Evolutionary conservation across 768 basidiomycete genomes (phyloP).

Genomic region (Boletellus ananiceps): DNA sequence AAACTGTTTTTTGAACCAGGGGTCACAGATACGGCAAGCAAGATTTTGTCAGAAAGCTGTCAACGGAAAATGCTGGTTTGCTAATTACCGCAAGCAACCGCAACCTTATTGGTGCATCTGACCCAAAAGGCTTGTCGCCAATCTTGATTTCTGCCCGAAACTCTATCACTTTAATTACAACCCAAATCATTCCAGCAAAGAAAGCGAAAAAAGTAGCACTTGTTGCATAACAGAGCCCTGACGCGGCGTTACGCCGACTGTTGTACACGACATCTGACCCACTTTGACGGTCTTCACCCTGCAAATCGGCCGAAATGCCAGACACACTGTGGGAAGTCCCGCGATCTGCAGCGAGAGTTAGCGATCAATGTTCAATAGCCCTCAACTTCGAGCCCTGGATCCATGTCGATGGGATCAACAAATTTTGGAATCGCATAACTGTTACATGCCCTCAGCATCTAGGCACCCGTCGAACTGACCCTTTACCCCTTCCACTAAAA

Average conservation of each 20-base stretch:
- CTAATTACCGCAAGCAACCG: constrained; percentile 26
- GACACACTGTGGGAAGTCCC: constrained; percentile 17
- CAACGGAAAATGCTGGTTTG: constrained; percentile 17
- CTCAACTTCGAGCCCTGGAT: too few relatives aligned
- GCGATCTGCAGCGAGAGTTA: constrained; percentile 16
- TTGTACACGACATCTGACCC: constrained; percentile 1
- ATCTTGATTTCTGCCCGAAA: constrained; percentile 43
- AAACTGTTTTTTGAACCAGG: constrained; percentile 29
- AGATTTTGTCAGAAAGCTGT: constrained; percentile 28
- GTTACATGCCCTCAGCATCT: too few relatives aligned
- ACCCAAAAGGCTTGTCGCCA: constrained; percentile 39
- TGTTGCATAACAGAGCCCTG: too few relatives aligned
- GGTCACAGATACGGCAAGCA: constrained; percentile 11
- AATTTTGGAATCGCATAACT: constrained; percentile 9
- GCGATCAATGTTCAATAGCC: too few relatives aligned
- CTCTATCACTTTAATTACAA: constrained; percentile 53
- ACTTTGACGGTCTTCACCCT: constrained; percentile 10
- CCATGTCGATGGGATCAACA: not conserved
- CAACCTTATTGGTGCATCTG: constrained; percentile 36
- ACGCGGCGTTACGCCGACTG: not conserved
- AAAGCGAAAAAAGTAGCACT: not conserved
- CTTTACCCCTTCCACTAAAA: too few relatives aligned
- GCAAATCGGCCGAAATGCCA: constrained; percentile 20
- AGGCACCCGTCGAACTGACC: too few relatives aligned
- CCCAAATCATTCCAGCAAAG: constrained; percentile 31